These are phyloP conservation scores for Thalia dealbata DNA, from an alignment of 176 grass and related monocot genomes.

Conservation along the genomic window DNA sequence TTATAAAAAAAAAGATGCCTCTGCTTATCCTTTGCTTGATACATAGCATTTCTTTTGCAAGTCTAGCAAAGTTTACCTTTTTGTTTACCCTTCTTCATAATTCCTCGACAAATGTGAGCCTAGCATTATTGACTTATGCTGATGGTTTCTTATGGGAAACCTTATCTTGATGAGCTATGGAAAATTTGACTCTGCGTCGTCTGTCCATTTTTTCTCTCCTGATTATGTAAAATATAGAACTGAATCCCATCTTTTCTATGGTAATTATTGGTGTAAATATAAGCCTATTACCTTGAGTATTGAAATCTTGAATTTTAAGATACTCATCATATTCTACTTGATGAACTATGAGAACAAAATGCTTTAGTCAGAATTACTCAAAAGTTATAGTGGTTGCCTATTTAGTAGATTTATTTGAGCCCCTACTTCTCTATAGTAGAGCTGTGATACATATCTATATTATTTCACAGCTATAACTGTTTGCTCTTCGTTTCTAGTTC, in stretches of 20 bases:
- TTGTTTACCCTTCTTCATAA: not conserved
- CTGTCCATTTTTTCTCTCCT: not conserved
- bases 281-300: not conserved
- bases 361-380: not conserved
- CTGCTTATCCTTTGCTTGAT: not conserved
- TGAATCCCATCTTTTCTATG: not conserved
- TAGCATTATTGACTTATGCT: not conserved
- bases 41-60: not conserved
- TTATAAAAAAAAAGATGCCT: no score
- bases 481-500: not conserved
- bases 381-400: not conserved
- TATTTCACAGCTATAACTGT: not conserved
- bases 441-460: not conserved
- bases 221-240: not conserved
- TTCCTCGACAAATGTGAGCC: not conserved
- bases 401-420: not conserved
- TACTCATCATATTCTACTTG: not conserved
- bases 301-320: not conserved
- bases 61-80: not conserved
- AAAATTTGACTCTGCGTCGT: not conserved
- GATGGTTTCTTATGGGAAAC: not conserved
- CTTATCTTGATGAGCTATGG: not conserved
- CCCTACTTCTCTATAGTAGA: not conserved
- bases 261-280: not conserved
- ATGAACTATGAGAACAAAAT: not conserved